Percentiles rank a stretch among this genome's conserved stretches.
phyloP scores from a whole-genome alignment of 768 basidiomycete species.

The Boletus barrowsii region DNA sequence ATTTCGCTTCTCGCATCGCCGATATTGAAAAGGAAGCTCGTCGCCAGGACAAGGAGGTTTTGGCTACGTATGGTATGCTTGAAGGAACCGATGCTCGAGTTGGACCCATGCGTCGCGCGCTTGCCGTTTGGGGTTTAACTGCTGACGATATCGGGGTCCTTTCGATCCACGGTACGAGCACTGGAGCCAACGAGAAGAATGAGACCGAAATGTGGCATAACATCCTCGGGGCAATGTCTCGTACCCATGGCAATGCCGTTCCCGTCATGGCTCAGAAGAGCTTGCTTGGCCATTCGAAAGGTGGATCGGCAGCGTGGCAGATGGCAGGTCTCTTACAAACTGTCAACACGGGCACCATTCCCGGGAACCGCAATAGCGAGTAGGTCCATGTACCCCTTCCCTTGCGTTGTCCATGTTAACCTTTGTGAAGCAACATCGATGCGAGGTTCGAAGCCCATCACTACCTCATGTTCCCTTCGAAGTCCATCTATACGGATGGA shows the following conservation, averaged over 20 bases:
- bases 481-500: conserved; percentile 91
- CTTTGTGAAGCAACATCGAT: conserved; percentile 75
- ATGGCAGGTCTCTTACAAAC: conserved; percentile 89
- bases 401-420: not conserved
- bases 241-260: conserved; percentile 93
- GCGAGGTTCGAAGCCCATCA: conserved; percentile 85
- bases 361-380: conserved; percentile 96
- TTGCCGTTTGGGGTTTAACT: conserved; percentile 94
- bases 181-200: conserved; percentile 92
- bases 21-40: conserved; percentile 88
- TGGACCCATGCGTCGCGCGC: conserved; percentile 88
- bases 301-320: conserved; percentile 98
- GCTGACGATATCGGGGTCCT: conserved; percentile 91
- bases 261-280: conserved; percentile 98
- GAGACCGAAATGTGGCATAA: conserved; percentile 97
- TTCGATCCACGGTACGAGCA: conserved; percentile 88
- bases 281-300: conserved; percentile 95
- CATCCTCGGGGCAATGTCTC: conserved; percentile 82
- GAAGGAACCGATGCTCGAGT: conserved; percentile 82
- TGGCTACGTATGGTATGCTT: conserved; percentile 95
- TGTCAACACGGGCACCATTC: conserved; percentile 80
- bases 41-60: conserved; percentile 88
- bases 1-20: conserved; percentile 71
- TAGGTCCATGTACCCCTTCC: conserved; percentile 42
- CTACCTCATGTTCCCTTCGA: conserved; percentile 96